phyloP scores from a whole-genome alignment of 257 asterid species.

The Solanum lycopersicoides region DNA sequence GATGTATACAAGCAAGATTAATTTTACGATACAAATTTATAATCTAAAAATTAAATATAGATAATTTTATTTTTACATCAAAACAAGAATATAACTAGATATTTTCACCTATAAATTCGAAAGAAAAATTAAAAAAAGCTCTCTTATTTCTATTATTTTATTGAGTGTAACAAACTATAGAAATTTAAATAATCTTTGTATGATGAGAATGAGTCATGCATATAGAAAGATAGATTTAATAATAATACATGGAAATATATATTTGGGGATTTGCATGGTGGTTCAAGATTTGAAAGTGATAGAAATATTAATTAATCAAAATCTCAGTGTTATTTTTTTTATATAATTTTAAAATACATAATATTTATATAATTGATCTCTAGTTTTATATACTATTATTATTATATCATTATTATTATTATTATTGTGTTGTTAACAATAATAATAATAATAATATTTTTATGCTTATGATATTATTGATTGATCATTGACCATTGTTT shows the following conservation, averaged over 20 bases:
- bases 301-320: neutral
- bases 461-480: slow-evolving; percentile 17
- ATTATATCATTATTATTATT: neutral
- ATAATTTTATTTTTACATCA: neutral
- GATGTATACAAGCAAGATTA: neutral
- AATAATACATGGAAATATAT: neutral
- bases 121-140: neutral
- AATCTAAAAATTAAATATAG: neutral
- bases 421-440: neutral
- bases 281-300: neutral
- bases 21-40: neutral
- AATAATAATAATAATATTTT: too few relatives aligned
- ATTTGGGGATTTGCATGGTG: neutral
- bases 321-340: neutral
- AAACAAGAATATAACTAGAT: neutral
- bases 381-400: slow-evolving; percentile 12
- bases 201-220: neutral
- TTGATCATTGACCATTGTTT: slow-evolving; percentile 54
- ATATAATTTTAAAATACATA: neutral
- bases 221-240: neutral
- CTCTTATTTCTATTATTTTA: neutral
- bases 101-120: neutral
- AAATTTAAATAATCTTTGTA: slow-evolving; percentile 1
- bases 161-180: neutral
- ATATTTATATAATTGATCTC: neutral